Conservation (phyloP, 148 eudicot species). For the Gaultheria prostrata region DNA sequence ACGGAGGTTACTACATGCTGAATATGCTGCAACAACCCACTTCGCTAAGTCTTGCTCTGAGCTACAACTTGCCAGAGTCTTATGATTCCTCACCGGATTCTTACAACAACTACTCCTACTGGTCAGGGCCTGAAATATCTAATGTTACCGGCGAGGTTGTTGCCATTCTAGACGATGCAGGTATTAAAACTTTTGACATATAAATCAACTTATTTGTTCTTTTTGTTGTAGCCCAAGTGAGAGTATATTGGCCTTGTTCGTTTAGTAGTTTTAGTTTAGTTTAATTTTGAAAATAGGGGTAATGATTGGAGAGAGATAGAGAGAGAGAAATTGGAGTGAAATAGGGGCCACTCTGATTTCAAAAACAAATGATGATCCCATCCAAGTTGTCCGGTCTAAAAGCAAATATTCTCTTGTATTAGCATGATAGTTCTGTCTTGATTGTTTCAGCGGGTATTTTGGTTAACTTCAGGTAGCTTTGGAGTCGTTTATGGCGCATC, state of each 20-base stretch:
- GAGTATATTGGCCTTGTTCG: neutral
- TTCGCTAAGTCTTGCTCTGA: constrained; percentile 68
- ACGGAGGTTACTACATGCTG: constrained; percentile 64
- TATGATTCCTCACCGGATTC: constrained; percentile 29
- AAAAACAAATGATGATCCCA: neutral
- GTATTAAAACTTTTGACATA: neutral
- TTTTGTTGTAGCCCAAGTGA: neutral
- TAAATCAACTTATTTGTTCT: neutral
- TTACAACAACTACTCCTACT: constrained; percentile 60
- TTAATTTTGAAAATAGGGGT: too few species aligned
- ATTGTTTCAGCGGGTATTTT: neutral
- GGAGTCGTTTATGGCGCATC: constrained; percentile 74
- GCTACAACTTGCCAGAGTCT: constrained; percentile 58
- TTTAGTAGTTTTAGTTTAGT: too few species aligned
- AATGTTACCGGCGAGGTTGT: constrained; percentile 78
- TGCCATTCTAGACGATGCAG: constrained; percentile 63
- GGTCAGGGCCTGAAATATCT: constrained; percentile 81
- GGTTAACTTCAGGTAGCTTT: constrained; percentile 41
- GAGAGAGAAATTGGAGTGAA: too few species aligned
- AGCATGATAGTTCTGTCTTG: neutral
- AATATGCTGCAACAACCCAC: constrained; percentile 84
- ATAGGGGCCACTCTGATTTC: neutral
- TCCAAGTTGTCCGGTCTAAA: neutral
- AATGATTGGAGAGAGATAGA: too few species aligned
- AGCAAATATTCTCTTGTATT: neutral